A percentile compares a stretch with the other conserved stretches of the same genome.
Evolutionary conservation across 2,329 filamentous ascomycete species (phyloP).

Genomic region (Tympanopsis confertula): DNA sequence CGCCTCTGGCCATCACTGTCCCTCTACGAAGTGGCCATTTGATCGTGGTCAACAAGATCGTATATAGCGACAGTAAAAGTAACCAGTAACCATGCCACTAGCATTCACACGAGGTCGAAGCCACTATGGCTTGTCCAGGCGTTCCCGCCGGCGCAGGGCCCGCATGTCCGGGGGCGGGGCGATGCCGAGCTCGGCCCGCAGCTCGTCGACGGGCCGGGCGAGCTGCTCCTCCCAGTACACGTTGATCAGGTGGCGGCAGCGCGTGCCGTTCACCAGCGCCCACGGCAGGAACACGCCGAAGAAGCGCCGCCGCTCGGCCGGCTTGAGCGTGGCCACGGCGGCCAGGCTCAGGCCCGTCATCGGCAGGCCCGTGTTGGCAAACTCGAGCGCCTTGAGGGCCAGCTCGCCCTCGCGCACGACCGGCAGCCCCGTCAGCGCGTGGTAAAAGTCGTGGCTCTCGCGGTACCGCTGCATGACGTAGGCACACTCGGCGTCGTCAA

Average conservation of each 20-base stretch:
- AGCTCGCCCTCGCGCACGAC: slow-evolving; percentile 88
- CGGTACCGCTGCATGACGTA: slow-evolving; percentile 98
- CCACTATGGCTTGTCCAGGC: no score
- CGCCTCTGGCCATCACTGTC: no score
- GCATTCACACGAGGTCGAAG: no score
- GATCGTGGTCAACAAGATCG: no score
- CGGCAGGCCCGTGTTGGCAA: slow-evolving; percentile 81
- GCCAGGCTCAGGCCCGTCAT: slow-evolving; percentile 87
- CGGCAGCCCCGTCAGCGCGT: slow-evolving; percentile 82
- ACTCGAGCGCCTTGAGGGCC: slow-evolving; percentile 93
- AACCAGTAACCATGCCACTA: no score
- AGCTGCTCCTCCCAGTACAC: slow-evolving; percentile 97
- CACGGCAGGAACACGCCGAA: slow-evolving; percentile 72
- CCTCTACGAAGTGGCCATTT: no score
- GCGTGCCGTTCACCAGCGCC: slow-evolving; percentile 74
- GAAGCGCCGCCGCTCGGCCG: slow-evolving; percentile 67
- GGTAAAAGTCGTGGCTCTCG: slow-evolving; percentile 96
- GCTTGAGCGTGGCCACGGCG: slow-evolving; percentile 76
- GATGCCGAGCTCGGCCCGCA: slow-evolving; percentile 67
- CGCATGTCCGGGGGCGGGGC: slow-evolving; percentile 82
- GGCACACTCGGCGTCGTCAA: slow-evolving; percentile 88
- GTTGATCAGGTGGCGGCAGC: slow-evolving; percentile 74
- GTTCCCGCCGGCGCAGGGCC: no score
- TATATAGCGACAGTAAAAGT: no score
- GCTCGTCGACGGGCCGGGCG: slow-evolving; percentile 66